A percentile compares a stretch with the other conserved stretches of the same genome.
Evolutionary conservation across 169 alveolate genomes (phyloP).

Genomic region (Theileria luwenshuni): DNA sequence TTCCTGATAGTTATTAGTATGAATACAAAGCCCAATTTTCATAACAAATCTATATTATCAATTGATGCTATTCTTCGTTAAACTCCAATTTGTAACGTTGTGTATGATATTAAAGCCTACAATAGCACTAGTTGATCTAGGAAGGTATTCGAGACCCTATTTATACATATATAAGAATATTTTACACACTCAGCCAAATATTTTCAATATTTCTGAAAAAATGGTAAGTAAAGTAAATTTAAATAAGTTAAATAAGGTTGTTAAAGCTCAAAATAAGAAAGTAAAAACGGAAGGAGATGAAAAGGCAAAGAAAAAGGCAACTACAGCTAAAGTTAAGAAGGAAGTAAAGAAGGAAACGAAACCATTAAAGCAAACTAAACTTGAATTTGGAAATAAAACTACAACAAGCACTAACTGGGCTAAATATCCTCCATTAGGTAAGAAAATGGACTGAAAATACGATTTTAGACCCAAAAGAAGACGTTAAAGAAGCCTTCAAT

Average conservation of each 20-base stretch:
- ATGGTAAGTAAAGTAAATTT: conserved; percentile 4
- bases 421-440: conserved; percentile 49
- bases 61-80: neutral
- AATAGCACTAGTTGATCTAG: neutral
- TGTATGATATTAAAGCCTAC: conserved; percentile 1
- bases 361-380: conserved; percentile 41
- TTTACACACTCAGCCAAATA: neutral
- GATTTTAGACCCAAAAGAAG: conserved; percentile 63
- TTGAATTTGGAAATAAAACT: conserved; percentile 9
- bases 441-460: neutral
- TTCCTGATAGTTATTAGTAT: neutral
- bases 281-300: neutral
- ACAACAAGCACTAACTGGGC: conserved; percentile 50
- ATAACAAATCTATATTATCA: neutral
- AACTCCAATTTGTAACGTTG: neutral
- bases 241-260: no score
- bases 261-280: neutral
- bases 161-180: neutral
- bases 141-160: neutral
- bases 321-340: conserved; percentile 38
- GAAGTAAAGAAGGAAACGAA: conserved; percentile 31
- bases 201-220: neutral
- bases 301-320: neutral
- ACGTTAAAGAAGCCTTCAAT: conserved; percentile 39
- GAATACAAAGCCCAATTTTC: neutral